Base-by-base conservation (phyloP, 2,329 filamentous ascomycete species). In the Penicillium corylophilum region DNA sequence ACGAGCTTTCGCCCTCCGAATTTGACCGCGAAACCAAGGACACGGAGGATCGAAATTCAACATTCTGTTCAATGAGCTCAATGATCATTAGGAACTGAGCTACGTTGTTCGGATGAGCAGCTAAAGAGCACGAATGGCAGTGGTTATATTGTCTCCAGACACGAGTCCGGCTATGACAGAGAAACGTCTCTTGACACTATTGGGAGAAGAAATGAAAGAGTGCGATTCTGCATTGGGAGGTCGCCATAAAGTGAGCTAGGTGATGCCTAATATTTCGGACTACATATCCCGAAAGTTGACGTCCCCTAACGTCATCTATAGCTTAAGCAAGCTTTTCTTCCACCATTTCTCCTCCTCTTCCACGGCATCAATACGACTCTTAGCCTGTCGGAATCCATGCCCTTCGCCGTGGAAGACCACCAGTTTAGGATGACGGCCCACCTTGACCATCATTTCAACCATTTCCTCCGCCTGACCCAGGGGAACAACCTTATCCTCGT, bases 401-500 rank as follows among this genome's bases (percentile, higher is more conserved):
- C 78, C 79, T 57, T 82, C 79, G 3, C 74, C 77, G 1, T 73
- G 64, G 28, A 75, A 74, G 23, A 78, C 66, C 7, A 80, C 68
- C 3, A 81, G 60, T 48, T 72, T 70, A 5, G 80, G 74, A 35
- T 78, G 67, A 0, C 72, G 71, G 0, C 74, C 75, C 1, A 64
- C 69, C 29, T 64, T 59, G 41, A 61, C 63, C 13, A 81, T 67
- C n/a, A 71, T 69, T 31, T 67, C 64, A 13, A 77, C 74, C 62
- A 85, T 79, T 42, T 78, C 71, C 38, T 74, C 68, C 5, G 79
- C 79, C 61, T 86, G 83, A n/a, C 74, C 71, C 15, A 79, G 63
- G 0, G 82, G 82, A n/a, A 84, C 82, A 2, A 85, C 76, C 22
- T 74, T 77, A 56, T 85, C 83, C 7, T 71, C 68, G 5, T 72